Conservation (phyloP, 805 yeast genomes). For the Saccharomycopsis sp. region DNA sequence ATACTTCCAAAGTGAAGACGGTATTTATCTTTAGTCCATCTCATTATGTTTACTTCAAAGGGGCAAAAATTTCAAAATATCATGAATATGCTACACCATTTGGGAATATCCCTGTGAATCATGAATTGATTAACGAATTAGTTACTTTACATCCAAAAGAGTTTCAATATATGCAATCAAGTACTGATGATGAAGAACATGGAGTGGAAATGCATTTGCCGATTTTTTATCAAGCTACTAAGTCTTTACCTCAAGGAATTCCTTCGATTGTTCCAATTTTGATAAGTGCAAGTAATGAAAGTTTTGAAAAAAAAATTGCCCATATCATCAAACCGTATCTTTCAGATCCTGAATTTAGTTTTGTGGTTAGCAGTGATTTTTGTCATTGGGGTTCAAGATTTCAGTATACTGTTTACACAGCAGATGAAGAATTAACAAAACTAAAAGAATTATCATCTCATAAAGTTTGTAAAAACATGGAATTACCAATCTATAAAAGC, state of each 20-base stretch:
- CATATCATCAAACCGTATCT: conserved; percentile 41
- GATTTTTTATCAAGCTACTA: conserved; percentile 42
- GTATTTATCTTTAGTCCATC: conserved; percentile 87
- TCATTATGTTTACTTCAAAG: conserved; percentile 74
- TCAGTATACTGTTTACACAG: conserved; percentile 43
- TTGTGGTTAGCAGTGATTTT: conserved; percentile 81
- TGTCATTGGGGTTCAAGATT: conserved; percentile 88
- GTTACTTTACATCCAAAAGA: conserved; percentile 24
- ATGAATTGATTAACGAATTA: conserved; percentile 30
- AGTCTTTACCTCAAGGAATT: conserved; percentile 23
- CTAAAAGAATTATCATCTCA: conserved; percentile 17
- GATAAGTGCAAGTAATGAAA: conserved; percentile 51
- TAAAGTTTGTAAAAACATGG: conserved; percentile 15
- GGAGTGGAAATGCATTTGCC: conserved; percentile 94
- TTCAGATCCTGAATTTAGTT: conserved; percentile 44
- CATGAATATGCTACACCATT: conserved; percentile 67
- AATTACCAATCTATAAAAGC: conserved; percentile 51
- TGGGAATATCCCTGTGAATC: conserved; percentile 65
- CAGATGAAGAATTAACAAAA: conserved; percentile 18
- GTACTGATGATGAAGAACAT: conserved; percentile 76
- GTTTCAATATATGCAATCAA: conserved; percentile 46
- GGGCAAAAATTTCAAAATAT: conserved; percentile 44
- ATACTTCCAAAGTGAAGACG: conserved; percentile 43
- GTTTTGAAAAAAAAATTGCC: conserved; percentile 36
- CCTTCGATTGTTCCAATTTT: conserved; percentile 67